Evolutionary conservation across 2,329 filamentous ascomycete species (phyloP).

Genomic region (Tolypocladium album): DNA sequence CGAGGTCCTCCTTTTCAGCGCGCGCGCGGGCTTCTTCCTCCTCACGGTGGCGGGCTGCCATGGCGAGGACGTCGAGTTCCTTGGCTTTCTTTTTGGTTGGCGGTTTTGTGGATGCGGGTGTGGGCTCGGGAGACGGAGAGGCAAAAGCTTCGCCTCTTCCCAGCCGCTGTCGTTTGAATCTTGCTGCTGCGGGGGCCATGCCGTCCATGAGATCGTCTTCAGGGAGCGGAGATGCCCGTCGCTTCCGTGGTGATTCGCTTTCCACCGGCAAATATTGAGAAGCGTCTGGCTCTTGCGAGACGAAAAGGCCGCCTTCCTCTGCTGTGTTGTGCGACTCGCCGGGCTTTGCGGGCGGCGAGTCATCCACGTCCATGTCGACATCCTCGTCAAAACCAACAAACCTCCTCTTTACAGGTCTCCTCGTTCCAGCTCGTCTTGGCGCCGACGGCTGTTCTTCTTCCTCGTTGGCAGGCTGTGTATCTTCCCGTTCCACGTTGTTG

Average conservation of each 20-base stretch:
- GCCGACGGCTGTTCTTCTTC: constrained; percentile 11
- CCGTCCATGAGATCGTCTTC: constrained; percentile 54
- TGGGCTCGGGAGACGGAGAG: constrained; percentile 14
- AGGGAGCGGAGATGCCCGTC: constrained; percentile 28
- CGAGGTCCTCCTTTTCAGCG: constrained; percentile 43
- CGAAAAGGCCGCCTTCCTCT: constrained; percentile 41
- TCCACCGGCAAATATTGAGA: constrained; percentile 9
- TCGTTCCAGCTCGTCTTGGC: constrained; percentile 12
- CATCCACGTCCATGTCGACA: constrained; percentile 26
- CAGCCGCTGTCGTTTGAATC: constrained; percentile 67
- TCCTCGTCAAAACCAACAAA: constrained; percentile 63
- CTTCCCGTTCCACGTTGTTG: constrained; percentile 1
- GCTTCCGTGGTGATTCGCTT: constrained; percentile 30
- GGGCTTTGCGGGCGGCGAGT: constrained; percentile 6
- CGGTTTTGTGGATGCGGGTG: constrained; percentile 6
- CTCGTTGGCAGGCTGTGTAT: constrained; percentile 1
- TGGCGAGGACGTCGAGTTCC: constrained; percentile 58
- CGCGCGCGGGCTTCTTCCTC: constrained; percentile 55
- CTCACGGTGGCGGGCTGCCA: constrained; percentile 48
- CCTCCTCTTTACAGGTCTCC: constrained; percentile 36
- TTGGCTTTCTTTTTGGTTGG: constrained; percentile 38
- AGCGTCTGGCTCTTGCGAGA: constrained; percentile 35
- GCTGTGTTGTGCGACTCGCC: neutral
- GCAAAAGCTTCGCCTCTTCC: constrained; percentile 42
- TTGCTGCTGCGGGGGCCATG: constrained; percentile 65